Base-by-base conservation (phyloP, 2,329 filamentous ascomycete species). In the Clarireedia hainanense region DNA sequence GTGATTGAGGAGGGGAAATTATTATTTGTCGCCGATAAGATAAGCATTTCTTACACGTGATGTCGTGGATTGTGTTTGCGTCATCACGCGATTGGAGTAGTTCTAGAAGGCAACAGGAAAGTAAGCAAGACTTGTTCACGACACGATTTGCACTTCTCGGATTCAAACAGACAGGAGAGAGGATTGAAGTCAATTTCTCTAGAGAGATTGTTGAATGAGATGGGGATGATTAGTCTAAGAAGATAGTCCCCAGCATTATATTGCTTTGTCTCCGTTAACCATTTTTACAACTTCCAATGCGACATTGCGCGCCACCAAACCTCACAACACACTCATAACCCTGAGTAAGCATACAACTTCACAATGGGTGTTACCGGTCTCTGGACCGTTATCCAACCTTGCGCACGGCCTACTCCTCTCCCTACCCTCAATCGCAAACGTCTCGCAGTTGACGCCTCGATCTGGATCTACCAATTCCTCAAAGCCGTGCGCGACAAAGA, bases 381-480 rank as follows among this genome's bases (percentile, higher is more conserved):
- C 62, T 99, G 94, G 94, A 92, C 89, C 61, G 90, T 99, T 52
- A 79, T 97, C 62, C 89, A 96, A 73, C 94, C 94, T 47, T 96
- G 91, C 69, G 94, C 94, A 48, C 88, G 94, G 39, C 95, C 94
- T 20, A 95, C 95, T 60, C 96, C 96, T 72, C 86, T 99, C 65
- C 91, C 95, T 65, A 96, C 92, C 14, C 84, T 99, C 58, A 97
- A 97, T 71, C 89, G 88, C 64, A 96, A 96, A 74, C 90, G 94
- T 15, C 86, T 99, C 50, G 95, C 94, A 47, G 90, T 99, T 63
- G 94, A 99, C 74, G 94, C 95, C 57, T 96, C 91, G 12, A 99
- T 99, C 70, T 99, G 94, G 94, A 97, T 99, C 65, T 99, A 99
- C 77, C 94, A 99, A 69, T 99, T 99, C 68, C 83, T 99, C 65